Evolutionary conservation across 1,284 basidiomycete species (phyloP), one percentile per base, ranked within the genome.

Genomic region (Leccinum pallidistipes): DNA sequence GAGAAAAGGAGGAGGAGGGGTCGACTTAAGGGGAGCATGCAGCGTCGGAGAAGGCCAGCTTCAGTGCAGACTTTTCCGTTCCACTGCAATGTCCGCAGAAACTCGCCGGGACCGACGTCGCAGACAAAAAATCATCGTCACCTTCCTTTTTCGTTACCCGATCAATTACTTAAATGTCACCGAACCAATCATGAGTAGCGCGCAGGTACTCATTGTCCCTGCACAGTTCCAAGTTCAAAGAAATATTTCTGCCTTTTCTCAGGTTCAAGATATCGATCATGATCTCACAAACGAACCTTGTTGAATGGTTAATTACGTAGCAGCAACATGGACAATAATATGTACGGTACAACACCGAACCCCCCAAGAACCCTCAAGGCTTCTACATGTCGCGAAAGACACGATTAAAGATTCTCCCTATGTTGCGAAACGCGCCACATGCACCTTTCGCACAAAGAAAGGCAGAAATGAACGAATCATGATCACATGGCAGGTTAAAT

Each of bases 111-210:
- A 6, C 43, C 18, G 45, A 47, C 18, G 18, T 12, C 11, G 45
- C 45, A 45, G 10, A 21, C 45, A 47, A 47, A 47, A 47, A 47
- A 6, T 47, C 45, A 47, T 47, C 45, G 16, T 62, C 63, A 57
- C 61, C 8, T 71, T 63, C 72, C 72, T 64, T 71, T 68, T 74
- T 58, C 64, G 68, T 47, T 71, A 73, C 53, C 61, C 72, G 69
- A 71, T 74, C 69, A 70, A 56, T 64, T 64, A 63, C 32, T 27
- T 69, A 70, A 67, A 62, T 72, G 69, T 56, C 38, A 52, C 59
- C n/a, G 32, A 47, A 21, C 55, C 50, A 61, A 61, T 60, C 60
- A 27, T 50, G 12, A 1, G 40, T n/a, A 18, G n/a, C 40, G 14
- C n/a, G 38, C 38, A 40, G 40, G 16, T 40, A 40, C 40, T 40